These are phyloP conservation scores for Gyrodon lividus DNA, from an alignment of 768 basidiomycete species.

Conservation along the genomic window DNA sequence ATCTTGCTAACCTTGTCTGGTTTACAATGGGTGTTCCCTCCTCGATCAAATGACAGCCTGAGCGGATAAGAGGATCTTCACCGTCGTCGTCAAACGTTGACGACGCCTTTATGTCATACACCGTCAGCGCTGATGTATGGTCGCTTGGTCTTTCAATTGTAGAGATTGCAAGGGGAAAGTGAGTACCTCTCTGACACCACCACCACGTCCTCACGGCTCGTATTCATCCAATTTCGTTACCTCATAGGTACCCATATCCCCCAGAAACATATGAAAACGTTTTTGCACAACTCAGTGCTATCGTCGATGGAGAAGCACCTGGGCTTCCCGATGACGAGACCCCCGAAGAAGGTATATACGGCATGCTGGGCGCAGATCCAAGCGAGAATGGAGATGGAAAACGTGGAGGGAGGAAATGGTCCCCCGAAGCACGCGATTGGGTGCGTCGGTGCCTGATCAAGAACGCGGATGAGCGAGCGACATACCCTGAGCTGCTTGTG, in stretches of 20 bases:
- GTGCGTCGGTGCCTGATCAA: conserved; percentile 80
- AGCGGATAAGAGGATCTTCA: conserved; percentile 94
- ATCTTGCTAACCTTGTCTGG: conserved; percentile 1
- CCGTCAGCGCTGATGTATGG: conserved; percentile 97
- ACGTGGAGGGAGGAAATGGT: conserved; percentile 23
- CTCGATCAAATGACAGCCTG: conserved; percentile 56
- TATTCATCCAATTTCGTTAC: not conserved
- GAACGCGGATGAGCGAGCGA: conserved; percentile 74
- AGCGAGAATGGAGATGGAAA: conserved; percentile 15
- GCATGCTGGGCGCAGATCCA: conserved; percentile 3
- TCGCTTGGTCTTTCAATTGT: conserved; percentile 92
- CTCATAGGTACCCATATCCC: conserved; percentile 80
- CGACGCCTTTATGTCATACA: conserved; percentile 58
- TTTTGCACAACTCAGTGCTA: conserved; percentile 95
- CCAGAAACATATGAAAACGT: conserved; percentile 97
- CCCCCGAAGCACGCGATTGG: conserved; percentile 71
- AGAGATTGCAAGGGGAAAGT: conserved; percentile 80
- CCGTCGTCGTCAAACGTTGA: conserved; percentile 30
- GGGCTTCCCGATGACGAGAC: conserved; percentile 61
- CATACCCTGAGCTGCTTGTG: conserved; percentile 79
- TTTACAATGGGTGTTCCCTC: not conserved
- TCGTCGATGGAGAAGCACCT: conserved; percentile 93
- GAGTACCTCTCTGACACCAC: conserved; percentile 7
- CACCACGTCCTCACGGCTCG: not conserved
- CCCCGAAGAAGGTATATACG: conserved; percentile 12